Evolutionary conservation across 306 rosid genomes (phyloP), one percentile per base, ranked within the genome.

Genomic region (Ochetophila trinervis): DNA sequence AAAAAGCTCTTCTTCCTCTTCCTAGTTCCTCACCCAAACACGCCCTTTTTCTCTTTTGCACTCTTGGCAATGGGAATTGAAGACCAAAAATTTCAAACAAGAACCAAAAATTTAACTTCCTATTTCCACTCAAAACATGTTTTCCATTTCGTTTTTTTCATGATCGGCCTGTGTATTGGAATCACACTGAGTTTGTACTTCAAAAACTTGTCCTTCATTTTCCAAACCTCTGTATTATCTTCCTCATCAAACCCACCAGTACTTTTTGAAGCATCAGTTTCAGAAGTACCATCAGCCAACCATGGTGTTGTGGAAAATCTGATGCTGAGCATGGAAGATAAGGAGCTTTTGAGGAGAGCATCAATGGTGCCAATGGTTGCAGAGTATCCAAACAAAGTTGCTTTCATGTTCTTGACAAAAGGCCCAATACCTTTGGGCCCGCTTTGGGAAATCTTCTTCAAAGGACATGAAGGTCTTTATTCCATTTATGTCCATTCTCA

Each of bases 331-430:
- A 67, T 79, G 81, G 80, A 52, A 3, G 89, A 82, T 45, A 59
- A 64, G 0, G 83, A 79, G 69, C 57, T 84, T 72, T 77, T 79
- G 22, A 51, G 76, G 83, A 56, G 79, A 65, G 84, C 83, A 30
- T 51, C 73, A 21, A 48, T 62, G 71, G 80, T 76, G 77, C 81
- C 83, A 0, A 65, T 35, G 35, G 69, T 62, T 11, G n/a, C 65
- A 63, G 61, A 64, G 9, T 54, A 62, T 21, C 67, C 65, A 4
- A 63, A 36, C 27, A 62, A 81, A 67, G 68, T 87, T 15, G 89
- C 87, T 59, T 87, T 82, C 86, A 84, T 84, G 93, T 87, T 82
- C 74, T 73, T 84, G 86, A 75, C 81, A 19, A 87, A 70, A 63
- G 87, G 89, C 9, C 49, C 76, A 8, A 47, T 81, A 42, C 83